Base-by-base conservation (phyloP, 352 stramenopile species). In the Phytophthora kernoviae region DNA sequence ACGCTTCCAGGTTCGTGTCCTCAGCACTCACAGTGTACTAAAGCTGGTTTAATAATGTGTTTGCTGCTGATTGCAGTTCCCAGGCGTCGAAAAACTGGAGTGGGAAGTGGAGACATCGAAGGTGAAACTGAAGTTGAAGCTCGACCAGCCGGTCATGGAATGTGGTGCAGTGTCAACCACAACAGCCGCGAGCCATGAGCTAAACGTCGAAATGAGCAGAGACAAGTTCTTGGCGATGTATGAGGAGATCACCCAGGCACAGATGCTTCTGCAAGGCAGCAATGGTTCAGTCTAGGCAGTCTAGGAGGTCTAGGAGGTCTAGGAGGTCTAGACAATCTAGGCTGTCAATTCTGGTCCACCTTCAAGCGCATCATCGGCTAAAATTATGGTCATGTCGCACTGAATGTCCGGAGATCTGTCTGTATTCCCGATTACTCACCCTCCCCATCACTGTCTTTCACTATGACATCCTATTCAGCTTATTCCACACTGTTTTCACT, bases 181-280 rank as follows among this genome's bases (percentile, higher is more conserved):
- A 9, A 17, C 32, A 12, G 24, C 21, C 14, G 14, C 42, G 37
- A 58, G 30, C 21, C 30, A 53, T 21, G 55, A 59, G 10, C 55
- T 78, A 18, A 37, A 17, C 11, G 53, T 78, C 14, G n/a, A 50
- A 10, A 51, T 77, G 49, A 58, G 33, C 37, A 49, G 63, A 49
- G 39, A 48, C 43, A 77, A 77, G 53, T 73, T 78, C 49, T 36
- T 77, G 30, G 70, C 51, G 26, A 41, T 81, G 39, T 71, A 66
- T 42, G 56, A 75, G 32, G 70, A 81, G 42, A 63, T 79, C 18
- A 51, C 33, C 21, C 68, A 74, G 36, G 72, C 62, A 14, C 68
- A 77, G 32, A 49, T 49, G 7, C 33, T 67, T 20, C 49, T 79
- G n/a, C 61, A 55, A 26, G 27, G 61, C 43, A 48, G 55, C 26